These are phyloP conservation scores for Schoenoplectus tabernaemontani DNA, from an alignment of 202 grass and related monocot species.

Conservation along the genomic window DNA sequence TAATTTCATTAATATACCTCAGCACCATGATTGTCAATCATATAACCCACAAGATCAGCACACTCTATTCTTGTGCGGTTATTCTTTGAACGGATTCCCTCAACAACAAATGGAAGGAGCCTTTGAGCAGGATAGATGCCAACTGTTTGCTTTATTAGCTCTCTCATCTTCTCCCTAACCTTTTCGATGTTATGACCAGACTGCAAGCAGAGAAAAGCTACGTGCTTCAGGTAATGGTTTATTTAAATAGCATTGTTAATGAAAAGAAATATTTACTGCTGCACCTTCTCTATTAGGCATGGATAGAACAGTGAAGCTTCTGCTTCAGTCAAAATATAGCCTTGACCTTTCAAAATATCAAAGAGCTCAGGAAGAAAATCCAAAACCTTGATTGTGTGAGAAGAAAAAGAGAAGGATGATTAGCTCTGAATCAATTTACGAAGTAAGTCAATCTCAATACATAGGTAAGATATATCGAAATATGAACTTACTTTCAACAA, in stretches of 20 bases:
- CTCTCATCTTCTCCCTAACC: conserved; percentile 88
- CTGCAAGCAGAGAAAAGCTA: conserved; percentile 30
- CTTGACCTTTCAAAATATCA: conserved; percentile 77
- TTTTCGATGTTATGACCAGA: conserved; percentile 99
- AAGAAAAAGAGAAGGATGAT: conserved; percentile 4
- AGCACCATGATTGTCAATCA: conserved; percentile 71
- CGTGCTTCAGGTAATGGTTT: neutral
- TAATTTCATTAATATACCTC: conserved; percentile 41
- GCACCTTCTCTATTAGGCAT: conserved; percentile 86
- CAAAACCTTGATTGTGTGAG: conserved; percentile 60
- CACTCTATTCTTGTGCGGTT: conserved; percentile 96
- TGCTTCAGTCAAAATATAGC: conserved; percentile 78
- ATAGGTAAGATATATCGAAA: neutral
- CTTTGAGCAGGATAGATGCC: conserved; percentile 78
- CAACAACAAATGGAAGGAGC: conserved; percentile 79
- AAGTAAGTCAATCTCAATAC: conserved; percentile 16
- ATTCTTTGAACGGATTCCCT: conserved; percentile 94
- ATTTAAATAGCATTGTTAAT: neutral
- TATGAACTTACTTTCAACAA: conserved; percentile 72
- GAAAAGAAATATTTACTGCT: neutral
- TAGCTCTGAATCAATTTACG: conserved; percentile 1
- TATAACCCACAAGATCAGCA: conserved; percentile 85
- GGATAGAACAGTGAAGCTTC: conserved; percentile 96
- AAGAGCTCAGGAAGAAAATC: conserved; percentile 98
- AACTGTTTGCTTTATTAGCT: conserved; percentile 89